Evolutionary conservation across 805 yeast genomes (phyloP).

Genomic region (Candida coleopterorum): DNA sequence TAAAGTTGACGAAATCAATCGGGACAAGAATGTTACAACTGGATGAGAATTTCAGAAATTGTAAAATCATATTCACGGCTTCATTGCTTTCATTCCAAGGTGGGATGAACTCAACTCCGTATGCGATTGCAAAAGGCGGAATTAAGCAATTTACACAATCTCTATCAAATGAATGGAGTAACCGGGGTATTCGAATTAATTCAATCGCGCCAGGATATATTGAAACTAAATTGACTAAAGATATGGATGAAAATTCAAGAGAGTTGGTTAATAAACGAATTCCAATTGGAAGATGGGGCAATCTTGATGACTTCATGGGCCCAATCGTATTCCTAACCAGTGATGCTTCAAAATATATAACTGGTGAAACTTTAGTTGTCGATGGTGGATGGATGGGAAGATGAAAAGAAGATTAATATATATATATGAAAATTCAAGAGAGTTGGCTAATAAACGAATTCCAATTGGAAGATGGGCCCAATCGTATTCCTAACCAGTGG

Average conservation of each 20-base stretch:
- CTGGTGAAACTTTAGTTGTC: slow-evolving; percentile 60
- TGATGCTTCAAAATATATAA: slow-evolving; percentile 73
- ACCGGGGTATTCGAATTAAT: slow-evolving; percentile 68
- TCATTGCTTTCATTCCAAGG: slow-evolving; percentile 40
- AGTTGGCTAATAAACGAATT: slow-evolving; percentile 28
- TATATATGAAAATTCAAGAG: too few relatives aligned
- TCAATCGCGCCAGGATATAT: slow-evolving; percentile 81
- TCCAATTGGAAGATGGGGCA: slow-evolving; percentile 25
- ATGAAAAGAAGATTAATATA: too few relatives aligned
- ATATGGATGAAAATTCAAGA: slow-evolving; percentile 26
- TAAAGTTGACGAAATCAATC: slow-evolving; percentile 62
- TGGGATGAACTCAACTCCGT: slow-evolving; percentile 49
- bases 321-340: slow-evolving; percentile 76
- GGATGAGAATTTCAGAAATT: slow-evolving; percentile 67
- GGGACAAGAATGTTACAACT: slow-evolving; percentile 85
- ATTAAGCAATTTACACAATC: slow-evolving; percentile 71
- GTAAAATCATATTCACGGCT: slow-evolving; percentile 41
- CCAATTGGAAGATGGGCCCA: slow-evolving; percentile 53
- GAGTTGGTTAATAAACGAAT: slow-evolving; percentile 28
- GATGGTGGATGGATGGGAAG: slow-evolving; percentile 40
- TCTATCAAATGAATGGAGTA: slow-evolving; percentile 81
- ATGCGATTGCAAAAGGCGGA: slow-evolving; percentile 87
- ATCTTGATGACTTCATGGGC: slow-evolving; percentile 48
- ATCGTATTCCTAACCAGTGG: slow-evolving; percentile 74
- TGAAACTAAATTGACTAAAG: slow-evolving; percentile 55